A percentile compares a stretch with the other conserved stretches of the same genome.
phyloP scores from a whole-genome alignment of 2,329 filamentous ascomycete species.

The Hymenoscyphus fructigenus region DNA sequence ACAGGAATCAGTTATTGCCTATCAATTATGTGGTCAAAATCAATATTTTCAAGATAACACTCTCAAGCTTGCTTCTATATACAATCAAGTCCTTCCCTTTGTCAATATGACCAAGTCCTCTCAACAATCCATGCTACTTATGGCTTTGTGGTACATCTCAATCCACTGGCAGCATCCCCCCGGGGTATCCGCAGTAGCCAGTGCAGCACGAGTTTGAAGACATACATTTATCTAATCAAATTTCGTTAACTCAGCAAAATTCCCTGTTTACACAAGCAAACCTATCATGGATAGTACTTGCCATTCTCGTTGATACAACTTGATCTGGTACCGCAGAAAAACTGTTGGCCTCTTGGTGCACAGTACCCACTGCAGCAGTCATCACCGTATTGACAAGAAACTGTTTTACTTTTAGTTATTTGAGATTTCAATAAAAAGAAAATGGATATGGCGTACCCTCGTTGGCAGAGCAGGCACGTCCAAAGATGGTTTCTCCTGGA shows the following conservation, averaged over 20 bases:
- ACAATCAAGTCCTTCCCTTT: background rate
- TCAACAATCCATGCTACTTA: background rate
- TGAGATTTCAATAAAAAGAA: background rate
- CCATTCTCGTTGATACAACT: background rate
- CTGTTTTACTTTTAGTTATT: background rate
- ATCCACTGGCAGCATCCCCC: background rate
- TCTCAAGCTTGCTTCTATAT: background rate
- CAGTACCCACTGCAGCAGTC: background rate
- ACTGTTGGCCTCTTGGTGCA: background rate
- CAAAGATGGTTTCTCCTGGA: background rate
- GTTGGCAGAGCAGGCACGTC: background rate
- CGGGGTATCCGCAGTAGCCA: background rate
- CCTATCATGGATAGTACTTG: background rate
- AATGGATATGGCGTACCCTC: background rate
- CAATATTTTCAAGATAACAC: too few relatives aligned
- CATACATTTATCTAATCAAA: background rate
- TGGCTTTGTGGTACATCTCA: background rate
- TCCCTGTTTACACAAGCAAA: too few relatives aligned
- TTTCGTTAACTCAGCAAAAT: background rate
- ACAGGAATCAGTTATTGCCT: too few relatives aligned
- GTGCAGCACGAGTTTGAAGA: background rate
- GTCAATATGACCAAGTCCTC: background rate
- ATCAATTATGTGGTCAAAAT: too few relatives aligned
- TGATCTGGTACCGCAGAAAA: background rate
- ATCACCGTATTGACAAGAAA: background rate